Conservation (phyloP, 306 rosid genomes). For the Notholithocarpus densiflorus region DNA sequence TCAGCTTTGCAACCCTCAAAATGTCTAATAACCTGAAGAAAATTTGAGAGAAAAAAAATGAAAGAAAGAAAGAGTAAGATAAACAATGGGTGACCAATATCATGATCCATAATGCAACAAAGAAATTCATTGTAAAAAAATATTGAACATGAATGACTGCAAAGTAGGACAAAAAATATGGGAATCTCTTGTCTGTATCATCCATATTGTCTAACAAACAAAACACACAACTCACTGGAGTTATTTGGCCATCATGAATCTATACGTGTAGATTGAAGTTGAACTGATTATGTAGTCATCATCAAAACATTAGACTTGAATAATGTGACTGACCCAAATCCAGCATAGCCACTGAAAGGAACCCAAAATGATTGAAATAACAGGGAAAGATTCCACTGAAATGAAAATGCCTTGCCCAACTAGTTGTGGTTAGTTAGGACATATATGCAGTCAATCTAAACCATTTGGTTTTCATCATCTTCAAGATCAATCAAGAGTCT, state of each 20-base stretch:
- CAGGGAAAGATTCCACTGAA: neutral
- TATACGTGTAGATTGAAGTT: conserved; percentile 3
- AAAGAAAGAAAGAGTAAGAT: neutral
- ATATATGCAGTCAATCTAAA: neutral
- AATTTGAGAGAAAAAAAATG: neutral
- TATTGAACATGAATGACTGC: neutral
- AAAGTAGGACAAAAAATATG: neutral
- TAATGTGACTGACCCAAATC: neutral
- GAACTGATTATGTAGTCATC: neutral
- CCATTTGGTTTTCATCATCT: neutral
- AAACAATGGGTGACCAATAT: neutral
- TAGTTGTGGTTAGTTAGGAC: neutral
- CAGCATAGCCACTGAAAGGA: neutral
- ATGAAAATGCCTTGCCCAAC: neutral
- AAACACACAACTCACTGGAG: neutral
- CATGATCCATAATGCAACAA: conserved; percentile 2
- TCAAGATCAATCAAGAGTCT: neutral
- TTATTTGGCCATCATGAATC: neutral
- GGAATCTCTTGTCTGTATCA: neutral
- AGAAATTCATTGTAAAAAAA: conserved; percentile 4
- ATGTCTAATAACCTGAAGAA: conserved; percentile 83
- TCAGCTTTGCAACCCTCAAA: conserved; percentile 99
- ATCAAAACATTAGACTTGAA: neutral
- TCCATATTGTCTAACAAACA: neutral
- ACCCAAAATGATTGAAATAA: neutral